Percentiles rank a stretch among this genome's conserved stretches.
Evolutionary conservation across 257 asterid species (phyloP).

Genomic region (Ophiorrhiza pumila): DNA sequence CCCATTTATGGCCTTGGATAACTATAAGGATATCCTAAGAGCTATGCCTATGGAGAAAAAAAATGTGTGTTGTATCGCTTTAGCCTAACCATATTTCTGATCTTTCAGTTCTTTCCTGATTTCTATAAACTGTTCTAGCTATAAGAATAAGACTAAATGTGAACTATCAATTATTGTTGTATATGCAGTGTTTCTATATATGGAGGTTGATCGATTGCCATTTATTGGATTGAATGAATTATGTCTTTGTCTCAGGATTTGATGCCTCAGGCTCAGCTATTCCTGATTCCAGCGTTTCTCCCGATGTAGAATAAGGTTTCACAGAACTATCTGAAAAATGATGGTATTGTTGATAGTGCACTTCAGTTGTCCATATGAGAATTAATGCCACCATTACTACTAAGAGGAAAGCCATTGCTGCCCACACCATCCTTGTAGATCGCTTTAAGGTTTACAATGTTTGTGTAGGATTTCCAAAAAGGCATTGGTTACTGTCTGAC

Average conservation of each 20-base stretch:
- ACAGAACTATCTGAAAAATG: slow-evolving; percentile 41
- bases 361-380: slow-evolving; percentile 39
- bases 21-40: slow-evolving; percentile 15
- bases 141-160: neutral
- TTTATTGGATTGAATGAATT: slow-evolving; percentile 10
- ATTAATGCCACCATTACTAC: slow-evolving; percentile 49
- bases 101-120: no score
- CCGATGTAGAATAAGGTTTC: slow-evolving; percentile 36
- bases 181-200: neutral
- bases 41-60: neutral
- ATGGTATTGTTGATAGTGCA: slow-evolving; percentile 30
- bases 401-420: slow-evolving; percentile 46
- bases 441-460: slow-evolving; percentile 70
- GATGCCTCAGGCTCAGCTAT: slow-evolving; percentile 11
- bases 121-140: no score
- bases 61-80: neutral
- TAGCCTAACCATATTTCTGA: no score
- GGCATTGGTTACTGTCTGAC: slow-evolving; percentile 54
- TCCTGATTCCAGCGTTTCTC: slow-evolving; percentile 36
- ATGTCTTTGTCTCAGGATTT: neutral
- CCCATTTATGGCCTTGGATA: slow-evolving; percentile 29
- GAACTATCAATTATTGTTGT: neutral
- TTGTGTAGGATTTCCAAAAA: slow-evolving; percentile 51
- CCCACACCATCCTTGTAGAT: slow-evolving; percentile 49
- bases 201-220: neutral